These are phyloP conservation scores for Aspergillus vadensis DNA, from an alignment of 2,329 filamentous ascomycete species.

Conservation along the genomic window DNA sequence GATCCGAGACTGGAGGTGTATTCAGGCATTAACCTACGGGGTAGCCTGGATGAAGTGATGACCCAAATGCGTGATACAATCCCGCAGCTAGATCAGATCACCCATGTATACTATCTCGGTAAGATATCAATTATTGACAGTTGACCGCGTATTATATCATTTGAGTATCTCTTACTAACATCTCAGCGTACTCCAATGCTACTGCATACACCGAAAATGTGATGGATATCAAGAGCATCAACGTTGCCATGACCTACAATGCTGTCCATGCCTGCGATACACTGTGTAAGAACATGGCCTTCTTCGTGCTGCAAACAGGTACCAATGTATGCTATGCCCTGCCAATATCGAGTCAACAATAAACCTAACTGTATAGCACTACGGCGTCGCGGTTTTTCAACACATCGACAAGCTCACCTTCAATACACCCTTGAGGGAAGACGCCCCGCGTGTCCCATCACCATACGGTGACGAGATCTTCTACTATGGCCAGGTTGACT, in stretches of 20 bases:
- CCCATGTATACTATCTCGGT: slow-evolving; percentile 50
- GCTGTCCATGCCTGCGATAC: slow-evolving; percentile 43
- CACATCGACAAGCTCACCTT: slow-evolving; percentile 23
- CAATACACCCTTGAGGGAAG: slow-evolving; percentile 43
- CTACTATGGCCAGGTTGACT: slow-evolving; percentile 51
- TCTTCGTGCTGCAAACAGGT: slow-evolving; percentile 47
- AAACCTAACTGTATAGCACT: slow-evolving; percentile 28
- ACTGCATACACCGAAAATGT: slow-evolving; percentile 41
- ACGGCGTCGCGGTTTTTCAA: slow-evolving; percentile 32
- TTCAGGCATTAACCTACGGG: slow-evolving; percentile 30
- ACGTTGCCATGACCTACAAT: slow-evolving; percentile 42
- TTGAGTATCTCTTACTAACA: background rate
- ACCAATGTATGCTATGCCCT: slow-evolving; percentile 36
- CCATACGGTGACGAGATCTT: slow-evolving; percentile 49
- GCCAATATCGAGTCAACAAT: slow-evolving; percentile 3
- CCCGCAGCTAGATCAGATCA: slow-evolving; percentile 41
- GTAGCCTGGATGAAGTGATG: slow-evolving; percentile 33
- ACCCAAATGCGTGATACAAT: slow-evolving; percentile 38
- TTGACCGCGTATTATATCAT: background rate
- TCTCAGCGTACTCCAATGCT: slow-evolving; percentile 22
- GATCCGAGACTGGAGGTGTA: slow-evolving; percentile 21
- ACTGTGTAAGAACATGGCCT: slow-evolving; percentile 42
- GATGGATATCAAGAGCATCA: slow-evolving; percentile 39
- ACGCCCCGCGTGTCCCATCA: slow-evolving; percentile 44
- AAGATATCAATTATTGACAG: background rate